phyloP scores from a whole-genome alignment of 1,284 basidiomycete genomes.

The Trichosporon asahii region DNA sequence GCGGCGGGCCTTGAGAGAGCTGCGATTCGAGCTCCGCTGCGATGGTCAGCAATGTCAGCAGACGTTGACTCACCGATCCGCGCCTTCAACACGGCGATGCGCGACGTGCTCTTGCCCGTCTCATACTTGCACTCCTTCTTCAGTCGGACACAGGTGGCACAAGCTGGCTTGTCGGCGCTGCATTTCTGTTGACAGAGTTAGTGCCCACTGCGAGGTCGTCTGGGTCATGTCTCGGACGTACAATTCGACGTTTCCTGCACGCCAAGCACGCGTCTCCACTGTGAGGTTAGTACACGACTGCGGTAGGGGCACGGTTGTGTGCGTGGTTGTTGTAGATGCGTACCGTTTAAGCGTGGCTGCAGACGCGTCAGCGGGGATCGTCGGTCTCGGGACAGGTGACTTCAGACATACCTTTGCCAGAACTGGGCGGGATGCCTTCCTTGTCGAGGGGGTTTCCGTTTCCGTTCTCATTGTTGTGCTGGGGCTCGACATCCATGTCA shows the following conservation, averaged over 20 bases:
- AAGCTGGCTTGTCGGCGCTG: constrained; percentile 32
- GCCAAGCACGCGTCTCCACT: constrained; percentile 36
- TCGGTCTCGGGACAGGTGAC: neutral
- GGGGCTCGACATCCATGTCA: constrained; percentile 18
- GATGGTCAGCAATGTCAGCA: constrained; percentile 4
- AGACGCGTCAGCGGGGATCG: neutral
- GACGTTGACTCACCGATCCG: constrained; percentile 23
- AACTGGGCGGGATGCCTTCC: constrained; percentile 12
- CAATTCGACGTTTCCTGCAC: constrained; percentile 34
- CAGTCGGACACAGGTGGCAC: constrained; percentile 30
- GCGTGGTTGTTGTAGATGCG: neutral
- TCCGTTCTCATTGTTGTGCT: neutral
- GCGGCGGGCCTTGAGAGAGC: constrained; percentile 16
- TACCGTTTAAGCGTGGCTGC: constrained; percentile 26
- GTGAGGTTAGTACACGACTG: constrained; percentile 15
- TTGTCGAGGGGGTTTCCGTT: constrained; percentile 8
- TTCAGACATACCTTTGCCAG: constrained; percentile 21
- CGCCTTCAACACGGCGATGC: constrained; percentile 33
- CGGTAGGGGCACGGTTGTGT: neutral
- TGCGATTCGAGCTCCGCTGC: constrained; percentile 24
- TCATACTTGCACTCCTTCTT: constrained; percentile 35
- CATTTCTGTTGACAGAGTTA: constrained; percentile 24
- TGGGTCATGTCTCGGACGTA: constrained; percentile 16
- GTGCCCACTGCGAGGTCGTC: neutral
- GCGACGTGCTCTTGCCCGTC: constrained; percentile 27